phyloP scores from a whole-genome alignment of 768 basidiomycete species.

The Thelephora aurantiotincta region DNA sequence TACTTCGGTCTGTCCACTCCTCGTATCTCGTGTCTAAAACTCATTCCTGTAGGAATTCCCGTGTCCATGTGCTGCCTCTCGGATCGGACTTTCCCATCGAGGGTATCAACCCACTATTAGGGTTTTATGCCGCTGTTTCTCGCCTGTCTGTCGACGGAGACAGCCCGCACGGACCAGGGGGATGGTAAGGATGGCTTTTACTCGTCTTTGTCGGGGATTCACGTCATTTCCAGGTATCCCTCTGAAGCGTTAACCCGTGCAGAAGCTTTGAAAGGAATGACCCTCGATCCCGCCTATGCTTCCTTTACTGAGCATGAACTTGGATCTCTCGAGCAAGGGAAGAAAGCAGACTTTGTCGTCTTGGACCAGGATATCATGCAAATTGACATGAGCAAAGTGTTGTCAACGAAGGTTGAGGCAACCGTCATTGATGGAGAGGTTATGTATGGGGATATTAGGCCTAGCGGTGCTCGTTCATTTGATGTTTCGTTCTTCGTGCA shows the following conservation, averaged over 20 bases:
- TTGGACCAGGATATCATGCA: slow-evolving; percentile 72
- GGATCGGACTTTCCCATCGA: slow-evolving; percentile 96
- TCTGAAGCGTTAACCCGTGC: slow-evolving; percentile 60
- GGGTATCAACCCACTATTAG: slow-evolving; percentile 74
- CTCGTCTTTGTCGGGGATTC: not conserved
- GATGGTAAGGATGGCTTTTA: slow-evolving; percentile 45
- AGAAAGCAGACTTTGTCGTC: slow-evolving; percentile 81
- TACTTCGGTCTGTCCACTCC: slow-evolving; percentile 41
- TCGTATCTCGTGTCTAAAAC: not conserved
- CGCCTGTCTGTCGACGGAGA: slow-evolving; percentile 51
- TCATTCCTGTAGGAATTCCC: slow-evolving; percentile 27
- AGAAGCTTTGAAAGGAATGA: slow-evolving; percentile 86
- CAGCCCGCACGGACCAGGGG: slow-evolving; percentile 71
- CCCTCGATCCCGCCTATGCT: slow-evolving; percentile 79
- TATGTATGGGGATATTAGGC: slow-evolving; percentile 35
- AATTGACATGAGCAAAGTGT: slow-evolving; percentile 43
- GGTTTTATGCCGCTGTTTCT: slow-evolving; percentile 82
- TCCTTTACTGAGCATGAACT: slow-evolving; percentile 58
- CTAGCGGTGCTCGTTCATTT: not conserved
- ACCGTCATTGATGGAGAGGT: slow-evolving; percentile 68
- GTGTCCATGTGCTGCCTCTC: slow-evolving; percentile 47
- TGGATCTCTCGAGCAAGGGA: slow-evolving; percentile 64
- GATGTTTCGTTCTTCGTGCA: not conserved
- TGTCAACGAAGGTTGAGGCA: slow-evolving; percentile 48
- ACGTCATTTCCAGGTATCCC: slow-evolving; percentile 43